Conservation (phyloP, 2,329 filamentous ascomycete genomes). For the Fusarium concolor region DNA sequence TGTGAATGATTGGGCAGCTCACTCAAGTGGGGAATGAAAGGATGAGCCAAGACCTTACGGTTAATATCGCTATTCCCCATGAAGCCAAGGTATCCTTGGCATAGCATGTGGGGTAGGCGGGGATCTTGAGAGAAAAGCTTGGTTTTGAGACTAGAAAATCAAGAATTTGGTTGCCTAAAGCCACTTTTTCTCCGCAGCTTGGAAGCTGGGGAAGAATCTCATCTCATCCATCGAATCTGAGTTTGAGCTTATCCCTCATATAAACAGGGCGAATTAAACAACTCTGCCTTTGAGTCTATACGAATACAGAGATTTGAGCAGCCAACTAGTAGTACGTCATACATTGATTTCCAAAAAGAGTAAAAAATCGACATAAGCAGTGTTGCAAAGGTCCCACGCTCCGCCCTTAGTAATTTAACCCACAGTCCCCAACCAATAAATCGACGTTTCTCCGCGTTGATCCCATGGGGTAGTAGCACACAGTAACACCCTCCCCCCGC, state of each 20-base stretch:
- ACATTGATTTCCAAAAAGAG: not conserved
- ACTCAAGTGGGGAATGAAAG: not conserved
- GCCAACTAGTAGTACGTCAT: not conserved
- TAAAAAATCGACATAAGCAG: not conserved
- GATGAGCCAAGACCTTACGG: constrained; percentile 22
- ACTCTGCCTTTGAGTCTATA: accelerated
- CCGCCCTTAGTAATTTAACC: constrained; percentile 12
- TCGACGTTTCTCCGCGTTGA: constrained; percentile 12
- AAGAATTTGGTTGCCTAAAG: constrained; percentile 29
- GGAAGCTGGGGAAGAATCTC: not conserved
- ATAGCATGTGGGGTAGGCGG: constrained; percentile 21
- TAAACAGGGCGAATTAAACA: too few relatives aligned
- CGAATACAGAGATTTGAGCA: accelerated
- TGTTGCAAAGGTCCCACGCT: not conserved
- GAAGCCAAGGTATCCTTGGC: not conserved
- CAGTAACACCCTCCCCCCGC: too few relatives aligned
- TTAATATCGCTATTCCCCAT: not conserved
- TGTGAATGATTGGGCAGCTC: not conserved
- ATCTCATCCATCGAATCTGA: not conserved
- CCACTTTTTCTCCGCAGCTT: constrained; percentile 11
- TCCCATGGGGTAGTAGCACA: constrained; percentile 24
- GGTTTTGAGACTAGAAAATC: not conserved
- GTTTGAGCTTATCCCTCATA: constrained; percentile 1
- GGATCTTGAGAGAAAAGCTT: constrained; percentile 20
- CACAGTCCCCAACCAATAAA: constrained; percentile 1